Conservation (phyloP, 768 basidiomycete genomes). For the Chiua virens region DNA sequence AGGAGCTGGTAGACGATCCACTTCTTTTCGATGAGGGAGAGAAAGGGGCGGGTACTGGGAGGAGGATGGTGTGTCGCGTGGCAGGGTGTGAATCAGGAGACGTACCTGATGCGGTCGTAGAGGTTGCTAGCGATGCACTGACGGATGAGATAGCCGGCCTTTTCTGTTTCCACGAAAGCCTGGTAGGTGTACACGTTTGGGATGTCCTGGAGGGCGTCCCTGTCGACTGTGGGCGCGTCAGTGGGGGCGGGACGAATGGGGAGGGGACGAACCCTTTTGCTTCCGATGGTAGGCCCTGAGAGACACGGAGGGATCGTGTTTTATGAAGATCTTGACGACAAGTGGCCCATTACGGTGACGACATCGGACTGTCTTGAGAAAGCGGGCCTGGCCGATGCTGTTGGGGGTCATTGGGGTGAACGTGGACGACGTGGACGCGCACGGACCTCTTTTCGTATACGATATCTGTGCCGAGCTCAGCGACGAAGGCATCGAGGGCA, state of each 20-base stretch:
- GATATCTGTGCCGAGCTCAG: constrained; percentile 84
- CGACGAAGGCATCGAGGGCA: constrained; percentile 85
- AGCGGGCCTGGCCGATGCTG: constrained; percentile 33
- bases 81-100: background rate
- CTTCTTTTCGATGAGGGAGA: constrained; percentile 90
- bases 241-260: rapidly evolving
- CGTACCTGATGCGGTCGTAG: constrained; percentile 95
- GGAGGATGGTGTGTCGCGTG: background rate
- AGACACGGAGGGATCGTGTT: constrained; percentile 84
- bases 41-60: constrained; percentile 93
- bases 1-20: constrained; percentile 97
- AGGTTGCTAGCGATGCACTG: constrained; percentile 95
- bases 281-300: constrained; percentile 71
- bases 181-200: constrained; percentile 90
- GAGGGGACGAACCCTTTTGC: constrained; percentile 61
- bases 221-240: constrained; percentile 58
- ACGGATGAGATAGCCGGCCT: constrained; percentile 90
- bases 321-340: constrained; percentile 93
- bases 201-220: constrained; percentile 80
- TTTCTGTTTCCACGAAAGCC: constrained; percentile 89
- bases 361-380: constrained; percentile 83
- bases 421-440: background rate
- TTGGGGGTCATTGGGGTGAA: background rate
- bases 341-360: constrained; percentile 80
- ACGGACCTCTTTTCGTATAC: constrained; percentile 89